phyloP scores from a whole-genome alignment of 345 rosid species.

The Aquilaria malaccensis region DNA sequence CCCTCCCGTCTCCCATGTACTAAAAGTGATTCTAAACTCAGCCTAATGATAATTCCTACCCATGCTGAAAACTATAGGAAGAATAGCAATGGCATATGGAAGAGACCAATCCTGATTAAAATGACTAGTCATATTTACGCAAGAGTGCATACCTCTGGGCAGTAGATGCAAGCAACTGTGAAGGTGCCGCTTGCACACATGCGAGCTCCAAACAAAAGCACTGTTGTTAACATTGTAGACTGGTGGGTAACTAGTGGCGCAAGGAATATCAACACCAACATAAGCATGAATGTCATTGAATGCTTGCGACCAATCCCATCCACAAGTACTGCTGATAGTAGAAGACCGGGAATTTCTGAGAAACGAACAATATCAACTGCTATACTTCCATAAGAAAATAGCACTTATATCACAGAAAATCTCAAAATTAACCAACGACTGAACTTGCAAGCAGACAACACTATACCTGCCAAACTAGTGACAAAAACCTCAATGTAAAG shows the following conservation, averaged over 20 bases:
- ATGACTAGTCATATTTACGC: too few species aligned
- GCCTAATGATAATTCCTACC: too few species aligned
- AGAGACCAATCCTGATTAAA: too few species aligned
- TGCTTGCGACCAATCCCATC: conserved; percentile 57
- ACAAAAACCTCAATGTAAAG: conserved; percentile 37
- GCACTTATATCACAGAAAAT: too few species aligned
- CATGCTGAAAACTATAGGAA: too few species aligned
- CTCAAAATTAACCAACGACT: not conserved
- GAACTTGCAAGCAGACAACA: not conserved
- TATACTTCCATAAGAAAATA: too few species aligned
- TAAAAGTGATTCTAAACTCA: too few species aligned
- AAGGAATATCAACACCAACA: conserved; percentile 33
- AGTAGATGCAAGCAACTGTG: conserved; percentile 34
- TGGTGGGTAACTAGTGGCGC: conserved; percentile 42
- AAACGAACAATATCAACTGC: not conserved
- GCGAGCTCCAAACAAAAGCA: conserved; percentile 50
- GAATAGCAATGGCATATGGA: too few species aligned
- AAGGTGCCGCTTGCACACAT: conserved; percentile 39
- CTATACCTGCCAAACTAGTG: conserved; percentile 45
- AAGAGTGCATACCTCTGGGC: conserved; percentile 49
- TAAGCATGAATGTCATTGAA: conserved; percentile 39
- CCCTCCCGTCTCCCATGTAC: too few species aligned
- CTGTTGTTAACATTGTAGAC: conserved; percentile 32
- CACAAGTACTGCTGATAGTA: conserved; percentile 43
- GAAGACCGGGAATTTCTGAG: conserved; percentile 60